phyloP scores from a whole-genome alignment of 768 basidiomycete species.

The Russula compacta region DNA sequence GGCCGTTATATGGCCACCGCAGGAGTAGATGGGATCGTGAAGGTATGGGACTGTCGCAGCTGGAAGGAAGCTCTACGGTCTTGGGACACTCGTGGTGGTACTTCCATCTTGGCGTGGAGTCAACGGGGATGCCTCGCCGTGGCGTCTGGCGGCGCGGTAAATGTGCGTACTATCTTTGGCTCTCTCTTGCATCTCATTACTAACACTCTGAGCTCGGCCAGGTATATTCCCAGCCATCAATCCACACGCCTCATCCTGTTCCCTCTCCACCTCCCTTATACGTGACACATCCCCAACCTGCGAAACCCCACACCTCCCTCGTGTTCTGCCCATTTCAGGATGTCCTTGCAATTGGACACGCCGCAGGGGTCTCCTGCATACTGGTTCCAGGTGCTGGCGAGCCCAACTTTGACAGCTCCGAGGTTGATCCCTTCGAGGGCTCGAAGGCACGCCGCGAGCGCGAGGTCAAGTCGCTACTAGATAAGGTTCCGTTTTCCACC shows the following conservation, averaged over 20 bases:
- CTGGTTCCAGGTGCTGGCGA: slow-evolving; percentile 91
- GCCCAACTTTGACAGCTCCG: slow-evolving; percentile 86
- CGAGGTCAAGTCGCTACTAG: slow-evolving; percentile 83
- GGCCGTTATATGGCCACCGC: slow-evolving; percentile 89
- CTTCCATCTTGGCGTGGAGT: slow-evolving; percentile 75
- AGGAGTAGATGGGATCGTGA: slow-evolving; percentile 81
- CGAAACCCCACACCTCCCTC: slow-evolving; percentile 62
- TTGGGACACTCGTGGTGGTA: slow-evolving; percentile 64
- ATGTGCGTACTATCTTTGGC: slow-evolving; percentile 39
- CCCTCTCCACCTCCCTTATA: slow-evolving; percentile 69
- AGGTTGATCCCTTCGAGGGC: slow-evolving; percentile 93
- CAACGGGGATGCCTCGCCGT: slow-evolving; percentile 76
- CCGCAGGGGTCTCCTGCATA: slow-evolving; percentile 70
- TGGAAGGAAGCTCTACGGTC: slow-evolving; percentile 83
- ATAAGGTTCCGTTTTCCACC: slow-evolving; percentile 43
- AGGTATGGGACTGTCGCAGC: slow-evolving; percentile 95
- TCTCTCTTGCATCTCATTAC: not conserved
- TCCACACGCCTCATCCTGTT: slow-evolving; percentile 44
- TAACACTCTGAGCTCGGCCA: slow-evolving; percentile 25
- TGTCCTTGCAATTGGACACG: slow-evolving; percentile 70
- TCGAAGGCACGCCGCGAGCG: slow-evolving; percentile 73
- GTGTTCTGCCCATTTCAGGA: slow-evolving; percentile 90
- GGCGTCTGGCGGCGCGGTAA: slow-evolving; percentile 74
- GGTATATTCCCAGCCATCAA: slow-evolving; percentile 65
- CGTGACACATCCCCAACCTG: slow-evolving; percentile 77